Evolutionary conservation across 805 yeast genomes (phyloP).

Genomic region (Cyberlindnera xishuangbannaensis): DNA sequence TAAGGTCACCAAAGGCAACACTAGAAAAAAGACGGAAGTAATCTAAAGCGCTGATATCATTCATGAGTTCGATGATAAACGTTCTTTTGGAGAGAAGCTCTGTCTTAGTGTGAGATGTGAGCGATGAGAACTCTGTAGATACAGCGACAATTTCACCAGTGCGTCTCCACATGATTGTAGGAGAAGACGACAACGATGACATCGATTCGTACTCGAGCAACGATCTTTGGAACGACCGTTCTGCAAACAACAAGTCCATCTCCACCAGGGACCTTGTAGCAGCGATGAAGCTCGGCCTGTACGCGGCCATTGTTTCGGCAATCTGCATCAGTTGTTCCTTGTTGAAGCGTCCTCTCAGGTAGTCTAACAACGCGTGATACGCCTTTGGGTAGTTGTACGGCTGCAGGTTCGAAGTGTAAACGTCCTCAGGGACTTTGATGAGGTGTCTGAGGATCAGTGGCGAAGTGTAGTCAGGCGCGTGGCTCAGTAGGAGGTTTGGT

Average conservation of each 20-base stretch:
- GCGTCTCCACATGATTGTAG: constrained; percentile 80
- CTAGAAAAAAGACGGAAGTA: constrained; percentile 66
- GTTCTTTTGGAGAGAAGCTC: constrained; percentile 54
- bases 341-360: constrained; percentile 66
- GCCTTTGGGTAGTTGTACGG: constrained; percentile 96
- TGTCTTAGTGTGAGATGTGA: constrained; percentile 58
- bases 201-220: constrained; percentile 50
- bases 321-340: constrained; percentile 61
- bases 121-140: constrained; percentile 64
- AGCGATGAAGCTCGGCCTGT: constrained; percentile 72
- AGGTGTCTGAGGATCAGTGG: constrained; percentile 54
- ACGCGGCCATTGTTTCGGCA: constrained; percentile 40
- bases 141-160: constrained; percentile 82
- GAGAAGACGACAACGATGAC: constrained; percentile 55
- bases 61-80: constrained; percentile 78
- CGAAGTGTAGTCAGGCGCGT: constrained; percentile 41
- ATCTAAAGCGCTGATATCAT: constrained; percentile 65
- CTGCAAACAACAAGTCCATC: constrained; percentile 61
- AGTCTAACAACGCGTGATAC: constrained; percentile 76
- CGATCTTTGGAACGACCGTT: constrained; percentile 50
- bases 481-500: constrained; percentile 11
- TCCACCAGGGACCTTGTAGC: constrained; percentile 70
- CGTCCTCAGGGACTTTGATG: constrained; percentile 65
- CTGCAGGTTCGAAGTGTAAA: constrained; percentile 68
- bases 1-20: constrained; percentile 42